Conservation (phyloP, 306 rosid genomes). For the Acacia melanoxylon region DNA sequence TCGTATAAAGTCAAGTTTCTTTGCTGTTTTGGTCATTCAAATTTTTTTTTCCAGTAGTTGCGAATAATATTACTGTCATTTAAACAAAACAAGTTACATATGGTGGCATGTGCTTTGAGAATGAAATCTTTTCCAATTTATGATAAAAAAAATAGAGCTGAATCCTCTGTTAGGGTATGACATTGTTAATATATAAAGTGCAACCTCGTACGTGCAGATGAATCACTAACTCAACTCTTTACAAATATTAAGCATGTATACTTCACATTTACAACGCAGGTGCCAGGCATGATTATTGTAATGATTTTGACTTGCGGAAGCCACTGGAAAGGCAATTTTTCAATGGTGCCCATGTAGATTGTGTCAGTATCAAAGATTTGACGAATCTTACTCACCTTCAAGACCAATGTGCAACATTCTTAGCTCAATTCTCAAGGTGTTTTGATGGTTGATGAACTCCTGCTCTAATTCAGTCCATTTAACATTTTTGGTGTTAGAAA, state of each 20-base stretch:
- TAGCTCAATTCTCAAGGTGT: slow-evolving; percentile 70
- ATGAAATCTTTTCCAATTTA: background rate
- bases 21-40: background rate
- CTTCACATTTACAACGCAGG: slow-evolving; percentile 37
- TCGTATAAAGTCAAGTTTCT: background rate
- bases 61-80: background rate
- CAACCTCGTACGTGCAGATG: background rate
- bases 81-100: background rate
- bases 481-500: background rate
- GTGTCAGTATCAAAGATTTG: slow-evolving; percentile 70
- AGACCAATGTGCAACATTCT: slow-evolving; percentile 68
- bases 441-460: slow-evolving; percentile 1
- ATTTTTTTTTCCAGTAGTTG: background rate
- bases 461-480: background rate
- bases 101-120: background rate
- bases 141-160: slow-evolving; percentile 5
- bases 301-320: slow-evolving; percentile 80
- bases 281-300: slow-evolving; percentile 64
- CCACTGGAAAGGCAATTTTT: slow-evolving; percentile 75
- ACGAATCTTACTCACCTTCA: slow-evolving; percentile 53
- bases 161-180: background rate
- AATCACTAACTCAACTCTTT: background rate
- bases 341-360: slow-evolving; percentile 55
- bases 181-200: background rate
- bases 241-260: background rate